Evolutionary conservation across 495 filamentous ascomycete genomes (phyloP).

Genomic region (Penicillium turbatum): DNA sequence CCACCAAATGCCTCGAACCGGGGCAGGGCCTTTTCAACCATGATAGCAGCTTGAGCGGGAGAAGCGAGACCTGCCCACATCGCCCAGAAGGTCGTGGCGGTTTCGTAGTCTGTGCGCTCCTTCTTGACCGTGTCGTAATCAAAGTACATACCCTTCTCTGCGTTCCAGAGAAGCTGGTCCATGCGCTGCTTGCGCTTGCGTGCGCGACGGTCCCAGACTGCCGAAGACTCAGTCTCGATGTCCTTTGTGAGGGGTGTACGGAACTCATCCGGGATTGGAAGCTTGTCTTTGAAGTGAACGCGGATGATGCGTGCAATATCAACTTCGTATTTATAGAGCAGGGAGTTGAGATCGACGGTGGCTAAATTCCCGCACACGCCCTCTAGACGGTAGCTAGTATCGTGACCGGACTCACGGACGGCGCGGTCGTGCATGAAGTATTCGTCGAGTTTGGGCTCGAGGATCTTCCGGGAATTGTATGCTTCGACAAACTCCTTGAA

Average conservation of each 20-base stretch:
- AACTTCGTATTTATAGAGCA: slow-evolving; percentile 92
- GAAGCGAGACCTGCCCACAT: slow-evolving; percentile 88
- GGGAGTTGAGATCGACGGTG: slow-evolving; percentile 88
- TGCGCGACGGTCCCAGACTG: slow-evolving; percentile 82
- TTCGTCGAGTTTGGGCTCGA: slow-evolving; percentile 83
- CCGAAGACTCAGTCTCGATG: slow-evolving; percentile 68
- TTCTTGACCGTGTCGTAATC: slow-evolving; percentile 87
- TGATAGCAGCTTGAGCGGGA: slow-evolving; percentile 68
- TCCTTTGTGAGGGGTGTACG: slow-evolving; percentile 53
- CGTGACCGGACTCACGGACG: slow-evolving; percentile 94
- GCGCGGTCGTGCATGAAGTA: slow-evolving; percentile 95
- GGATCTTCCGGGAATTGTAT: slow-evolving; percentile 74
- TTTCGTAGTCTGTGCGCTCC: slow-evolving; percentile 74
- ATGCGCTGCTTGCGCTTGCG: slow-evolving; percentile 73
- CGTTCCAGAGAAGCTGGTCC: slow-evolving; percentile 88
- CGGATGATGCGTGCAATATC: slow-evolving; percentile 85
- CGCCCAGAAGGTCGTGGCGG: slow-evolving; percentile 89
- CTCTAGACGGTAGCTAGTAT: slow-evolving; percentile 90
- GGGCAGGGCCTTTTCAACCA: slow-evolving; percentile 75
- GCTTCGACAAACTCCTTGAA: slow-evolving; percentile 79
- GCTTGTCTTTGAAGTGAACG: slow-evolving; percentile 70
- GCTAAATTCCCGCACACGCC: slow-evolving; percentile 81
- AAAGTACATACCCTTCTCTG: slow-evolving; percentile 88
- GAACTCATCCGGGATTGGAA: slow-evolving; percentile 76
- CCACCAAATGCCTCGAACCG: slow-evolving; percentile 84